phyloP scores from a whole-genome alignment of 192 early-diverging fungal species.

The Gigaspora rosea region DNA sequence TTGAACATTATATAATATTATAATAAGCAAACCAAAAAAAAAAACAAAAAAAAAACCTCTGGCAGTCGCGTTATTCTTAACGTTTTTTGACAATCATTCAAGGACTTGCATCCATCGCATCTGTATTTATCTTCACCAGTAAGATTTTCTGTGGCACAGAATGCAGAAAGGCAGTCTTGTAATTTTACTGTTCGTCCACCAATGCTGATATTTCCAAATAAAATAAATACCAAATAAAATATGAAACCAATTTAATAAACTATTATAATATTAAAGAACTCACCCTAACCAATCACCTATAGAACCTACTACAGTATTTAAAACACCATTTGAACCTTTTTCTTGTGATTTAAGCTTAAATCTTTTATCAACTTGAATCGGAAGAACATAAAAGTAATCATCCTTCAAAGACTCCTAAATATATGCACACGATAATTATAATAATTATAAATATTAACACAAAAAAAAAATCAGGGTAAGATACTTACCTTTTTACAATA shows the following conservation, averaged over 20 bases:
- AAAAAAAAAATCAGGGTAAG: background rate
- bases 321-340: slow-evolving; percentile 30
- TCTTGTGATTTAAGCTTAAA: slow-evolving; percentile 37
- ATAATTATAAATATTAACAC: background rate
- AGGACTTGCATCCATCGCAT: slow-evolving; percentile 41
- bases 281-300: slow-evolving; percentile 40
- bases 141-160: slow-evolving; percentile 45
- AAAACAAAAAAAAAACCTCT: slow-evolving; percentile 24
- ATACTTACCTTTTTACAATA: slow-evolving; percentile 31
- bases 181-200: slow-evolving; percentile 35
- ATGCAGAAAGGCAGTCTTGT: slow-evolving; percentile 45
- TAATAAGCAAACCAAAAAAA: background rate
- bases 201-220: slow-evolving; percentile 17
- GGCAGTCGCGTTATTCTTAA: slow-evolving; percentile 41
- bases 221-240: background rate
- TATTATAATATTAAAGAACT: background rate
- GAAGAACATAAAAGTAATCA: slow-evolving; percentile 45
- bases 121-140: slow-evolving; percentile 43
- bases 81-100: slow-evolving; percentile 43
- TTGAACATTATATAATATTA: background rate
- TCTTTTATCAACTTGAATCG: slow-evolving; percentile 48
- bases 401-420: slow-evolving; percentile 44
- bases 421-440: background rate
- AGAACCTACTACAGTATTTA: slow-evolving; percentile 39
- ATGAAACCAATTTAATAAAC: background rate